These are phyloP conservation scores for Macroventuria anomochaeta DNA, from an alignment of 2,329 filamentous ascomycete species.

Conservation along the genomic window DNA sequence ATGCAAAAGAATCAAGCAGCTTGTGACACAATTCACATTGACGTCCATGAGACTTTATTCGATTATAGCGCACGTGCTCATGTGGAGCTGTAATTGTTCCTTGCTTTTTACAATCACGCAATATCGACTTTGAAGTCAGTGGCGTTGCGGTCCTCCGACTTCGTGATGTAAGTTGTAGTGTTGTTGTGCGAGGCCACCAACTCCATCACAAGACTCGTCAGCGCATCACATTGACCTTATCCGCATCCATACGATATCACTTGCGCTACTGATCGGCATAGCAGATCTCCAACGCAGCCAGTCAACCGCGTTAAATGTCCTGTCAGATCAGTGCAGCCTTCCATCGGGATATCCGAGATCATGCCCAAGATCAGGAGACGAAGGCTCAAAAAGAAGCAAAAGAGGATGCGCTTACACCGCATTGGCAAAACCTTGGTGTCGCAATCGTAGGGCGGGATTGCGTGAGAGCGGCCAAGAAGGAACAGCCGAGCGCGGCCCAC, in stretches of 20 bases:
- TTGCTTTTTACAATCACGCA: not conserved
- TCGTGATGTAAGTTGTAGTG: not conserved
- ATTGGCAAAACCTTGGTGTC: constrained; percentile 30
- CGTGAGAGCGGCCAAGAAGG: constrained; percentile 7
- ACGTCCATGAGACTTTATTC: too few relatives aligned
- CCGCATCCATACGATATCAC: not conserved
- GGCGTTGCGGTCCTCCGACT: not conserved
- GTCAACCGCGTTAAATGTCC: not conserved
- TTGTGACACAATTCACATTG: too few relatives aligned
- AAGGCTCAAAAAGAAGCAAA: constrained; percentile 13
- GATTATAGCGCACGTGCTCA: not conserved
- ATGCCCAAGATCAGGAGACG: constrained; percentile 3
- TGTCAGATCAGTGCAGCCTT: constrained; percentile 9
- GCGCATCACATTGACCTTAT: not conserved
- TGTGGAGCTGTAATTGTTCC: not conserved
- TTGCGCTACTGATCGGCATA: constrained; percentile 1
- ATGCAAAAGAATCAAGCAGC: not conserved
- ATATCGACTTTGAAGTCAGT: not conserved
- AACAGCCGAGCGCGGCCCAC: constrained; percentile 11
- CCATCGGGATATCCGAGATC: not conserved
- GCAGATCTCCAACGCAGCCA: constrained; percentile 8
- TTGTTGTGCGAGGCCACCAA: not conserved
- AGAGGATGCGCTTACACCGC: constrained; percentile 3
- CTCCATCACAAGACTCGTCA: not conserved
- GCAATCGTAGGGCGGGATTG: constrained; percentile 13